Percentiles rank a stretch among this genome's conserved stretches.
These are phyloP conservation scores for Schoenoplectus tabernaemontani DNA, from an alignment of 202 grass and related monocot species.

Conservation along the genomic window DNA sequence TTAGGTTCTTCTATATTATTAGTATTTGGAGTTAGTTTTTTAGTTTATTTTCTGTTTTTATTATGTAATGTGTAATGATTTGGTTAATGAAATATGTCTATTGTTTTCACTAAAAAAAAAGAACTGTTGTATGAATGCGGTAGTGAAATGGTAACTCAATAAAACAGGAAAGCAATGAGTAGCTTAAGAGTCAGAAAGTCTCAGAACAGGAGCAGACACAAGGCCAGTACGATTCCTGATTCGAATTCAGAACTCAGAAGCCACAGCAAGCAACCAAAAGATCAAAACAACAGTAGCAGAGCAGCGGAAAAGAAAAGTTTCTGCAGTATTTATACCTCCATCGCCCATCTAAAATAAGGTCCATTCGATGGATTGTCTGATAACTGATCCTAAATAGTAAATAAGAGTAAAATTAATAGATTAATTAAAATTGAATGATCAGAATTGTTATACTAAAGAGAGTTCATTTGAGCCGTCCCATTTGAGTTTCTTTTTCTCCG, in stretches of 20 bases:
- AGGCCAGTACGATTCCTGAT: constrained; percentile 13
- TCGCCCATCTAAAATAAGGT: not conserved
- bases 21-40: too few relatives aligned
- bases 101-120: not conserved
- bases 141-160: constrained; percentile 11
- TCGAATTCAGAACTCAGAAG: constrained; percentile 14
- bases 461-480: too few relatives aligned
- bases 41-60: too few relatives aligned
- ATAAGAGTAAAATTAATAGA: not conserved
- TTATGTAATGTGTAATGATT: too few relatives aligned
- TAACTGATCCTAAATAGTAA: not conserved
- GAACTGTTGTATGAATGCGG: not conserved
- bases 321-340: not conserved
- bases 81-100: too few relatives aligned
- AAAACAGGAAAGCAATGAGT: not conserved
- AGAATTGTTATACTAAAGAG: not conserved
- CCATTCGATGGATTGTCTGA: not conserved
- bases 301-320: constrained; percentile 1
- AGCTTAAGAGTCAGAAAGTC: constrained; percentile 2
- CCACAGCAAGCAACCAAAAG: not conserved
- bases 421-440: not conserved
- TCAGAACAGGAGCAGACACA: constrained; percentile 1
- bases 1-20: too few relatives aligned
- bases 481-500: too few relatives aligned
- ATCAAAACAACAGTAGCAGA: constrained; percentile 13